phyloP scores from a whole-genome alignment of 2,329 filamentous ascomycete species.

The Sporothrix protearum region DNA sequence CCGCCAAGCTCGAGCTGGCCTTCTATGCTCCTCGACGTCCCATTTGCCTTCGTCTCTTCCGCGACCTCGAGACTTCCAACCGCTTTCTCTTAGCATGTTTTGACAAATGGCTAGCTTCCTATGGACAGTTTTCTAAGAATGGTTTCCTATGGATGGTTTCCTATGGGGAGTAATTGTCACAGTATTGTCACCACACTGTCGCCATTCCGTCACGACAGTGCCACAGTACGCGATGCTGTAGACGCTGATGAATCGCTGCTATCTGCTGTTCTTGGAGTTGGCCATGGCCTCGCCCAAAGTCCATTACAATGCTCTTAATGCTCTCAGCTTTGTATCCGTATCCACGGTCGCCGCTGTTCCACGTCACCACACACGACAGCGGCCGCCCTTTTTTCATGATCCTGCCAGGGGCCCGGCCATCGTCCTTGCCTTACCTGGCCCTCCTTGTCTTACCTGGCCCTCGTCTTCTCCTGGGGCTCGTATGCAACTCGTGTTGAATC shows the following conservation, averaged over 20 bases:
- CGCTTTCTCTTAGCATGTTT: neutral
- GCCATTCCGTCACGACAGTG: neutral
- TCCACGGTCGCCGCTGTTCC: too few species aligned
- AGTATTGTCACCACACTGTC: too few species aligned
- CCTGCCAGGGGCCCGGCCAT: neutral
- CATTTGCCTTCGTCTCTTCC: neutral
- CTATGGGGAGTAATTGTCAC: neutral
- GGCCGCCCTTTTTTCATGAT: neutral
- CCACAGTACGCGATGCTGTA: neutral
- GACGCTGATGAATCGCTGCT: neutral
- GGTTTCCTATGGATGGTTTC: neutral
- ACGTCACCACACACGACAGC: too few species aligned
- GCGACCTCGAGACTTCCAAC: neutral
- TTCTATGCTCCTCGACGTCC: neutral
- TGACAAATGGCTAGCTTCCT: neutral
- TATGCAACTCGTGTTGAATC: too few species aligned
- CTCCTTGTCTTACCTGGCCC: neutral
- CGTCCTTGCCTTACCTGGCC: too few species aligned
- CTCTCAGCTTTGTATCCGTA: neutral
- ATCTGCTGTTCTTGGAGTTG: neutral
- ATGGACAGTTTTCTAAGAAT: too few species aligned
- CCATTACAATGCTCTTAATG: neutral
- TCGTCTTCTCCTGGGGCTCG: neutral
- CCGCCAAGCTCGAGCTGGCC: neutral
- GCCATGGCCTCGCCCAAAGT: neutral